Evolutionary conservation across 202 grass and related monocot genomes (phyloP).

Genomic region (Miscanthus sacchariflorus): DNA sequence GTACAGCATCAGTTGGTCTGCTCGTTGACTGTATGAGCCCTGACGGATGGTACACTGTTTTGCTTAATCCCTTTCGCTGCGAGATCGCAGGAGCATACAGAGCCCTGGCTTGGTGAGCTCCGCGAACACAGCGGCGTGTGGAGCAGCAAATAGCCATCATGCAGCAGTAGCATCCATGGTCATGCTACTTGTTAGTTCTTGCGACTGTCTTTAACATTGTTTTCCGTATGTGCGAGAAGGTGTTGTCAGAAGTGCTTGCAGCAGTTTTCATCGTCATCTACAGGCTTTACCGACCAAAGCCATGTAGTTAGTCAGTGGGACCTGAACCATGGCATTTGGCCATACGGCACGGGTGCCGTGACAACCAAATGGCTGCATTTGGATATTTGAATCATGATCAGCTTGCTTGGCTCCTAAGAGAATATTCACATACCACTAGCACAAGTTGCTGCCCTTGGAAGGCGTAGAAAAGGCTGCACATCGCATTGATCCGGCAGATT

Average conservation of each 20-base stretch:
- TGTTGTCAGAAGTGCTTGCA: background rate
- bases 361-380: background rate
- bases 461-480: background rate
- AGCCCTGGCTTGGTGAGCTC: too few species aligned
- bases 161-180: background rate
- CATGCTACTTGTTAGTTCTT: background rate
- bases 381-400: background rate
- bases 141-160: too few species aligned
- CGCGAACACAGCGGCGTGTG: too few species aligned
- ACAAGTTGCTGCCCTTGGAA: background rate
- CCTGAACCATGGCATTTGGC: background rate
- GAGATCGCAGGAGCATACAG: too few species aligned
- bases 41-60: too few species aligned
- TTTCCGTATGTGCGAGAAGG: too few species aligned
- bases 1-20: too few species aligned
- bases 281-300: background rate
- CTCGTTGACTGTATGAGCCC: background rate
- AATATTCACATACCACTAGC: background rate
- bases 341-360: background rate
- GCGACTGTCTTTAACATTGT: too few species aligned
- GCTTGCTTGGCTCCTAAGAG: background rate
- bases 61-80: background rate
- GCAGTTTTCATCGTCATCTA: background rate
- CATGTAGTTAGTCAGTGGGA: background rate
- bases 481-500: background rate